phyloP scores from a whole-genome alignment of 805 yeast genomes.

The Naumovozyma baii region DNA sequence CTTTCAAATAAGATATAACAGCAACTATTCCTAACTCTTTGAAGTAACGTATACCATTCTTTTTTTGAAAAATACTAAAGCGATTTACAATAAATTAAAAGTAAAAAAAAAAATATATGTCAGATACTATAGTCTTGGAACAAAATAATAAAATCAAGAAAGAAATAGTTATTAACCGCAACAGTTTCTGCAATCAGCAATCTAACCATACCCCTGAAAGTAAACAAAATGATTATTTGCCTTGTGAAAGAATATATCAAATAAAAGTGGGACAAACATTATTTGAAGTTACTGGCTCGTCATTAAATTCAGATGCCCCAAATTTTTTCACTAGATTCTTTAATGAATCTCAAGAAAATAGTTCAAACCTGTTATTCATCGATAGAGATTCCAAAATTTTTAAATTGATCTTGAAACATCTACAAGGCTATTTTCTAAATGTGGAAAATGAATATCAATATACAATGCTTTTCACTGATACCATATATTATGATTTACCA shows the following conservation, averaged over 20 bases:
- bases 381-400: conserved; percentile 70
- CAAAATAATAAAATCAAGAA: too few species aligned
- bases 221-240: conserved; percentile 36
- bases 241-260: conserved; percentile 55
- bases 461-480: conserved; percentile 56
- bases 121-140: too few species aligned
- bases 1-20: too few species aligned
- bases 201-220: neutral
- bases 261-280: conserved; percentile 56
- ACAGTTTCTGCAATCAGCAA: neutral
- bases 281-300: conserved; percentile 59
- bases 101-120: too few species aligned
- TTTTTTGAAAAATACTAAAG: too few species aligned
- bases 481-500: conserved; percentile 59
- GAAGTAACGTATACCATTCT: too few species aligned
- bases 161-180: too few species aligned
- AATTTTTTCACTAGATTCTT: conserved; percentile 76
- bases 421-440: conserved; percentile 69
- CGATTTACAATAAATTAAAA: too few species aligned
- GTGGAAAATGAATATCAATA: conserved; percentile 53
- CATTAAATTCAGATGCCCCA: conserved; percentile 75
- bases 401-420: conserved; percentile 54
- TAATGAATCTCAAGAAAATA: conserved; percentile 8
- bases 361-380: conserved; percentile 40
- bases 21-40: too few species aligned